Evolutionary conservation across 495 filamentous ascomycete species (phyloP).

Genomic region (Podospora pseudocomata): DNA sequence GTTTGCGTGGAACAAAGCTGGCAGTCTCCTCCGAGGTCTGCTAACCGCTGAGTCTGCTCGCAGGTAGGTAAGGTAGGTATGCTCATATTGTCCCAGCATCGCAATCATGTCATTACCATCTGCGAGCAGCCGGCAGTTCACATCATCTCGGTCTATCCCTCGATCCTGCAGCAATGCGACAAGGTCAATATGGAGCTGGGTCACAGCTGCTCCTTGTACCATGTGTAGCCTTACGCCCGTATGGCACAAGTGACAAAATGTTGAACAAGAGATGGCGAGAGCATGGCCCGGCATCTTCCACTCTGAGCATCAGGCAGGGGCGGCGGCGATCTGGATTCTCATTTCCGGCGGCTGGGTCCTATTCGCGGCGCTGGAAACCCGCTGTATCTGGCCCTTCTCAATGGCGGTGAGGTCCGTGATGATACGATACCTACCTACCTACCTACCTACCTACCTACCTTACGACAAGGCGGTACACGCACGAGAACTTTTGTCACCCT

Average conservation of each 20-base stretch:
- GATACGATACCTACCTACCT: too few relatives aligned
- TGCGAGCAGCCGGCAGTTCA: conserved; percentile 30
- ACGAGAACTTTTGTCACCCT: too few relatives aligned
- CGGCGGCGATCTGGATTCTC: neutral
- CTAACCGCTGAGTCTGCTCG: too few relatives aligned
- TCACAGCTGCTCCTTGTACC: conserved; percentile 8
- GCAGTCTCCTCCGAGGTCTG: too few relatives aligned
- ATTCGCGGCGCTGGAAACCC: neutral
- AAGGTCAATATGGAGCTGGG: conserved; percentile 14
- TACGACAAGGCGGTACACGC: too few relatives aligned
- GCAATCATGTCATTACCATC: conserved; percentile 8
- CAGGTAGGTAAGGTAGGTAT: too few relatives aligned
- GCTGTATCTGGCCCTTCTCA: too few relatives aligned
- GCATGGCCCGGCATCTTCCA: neutral
- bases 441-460: too few relatives aligned
- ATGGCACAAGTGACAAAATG: conserved; percentile 10
- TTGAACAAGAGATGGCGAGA: neutral
- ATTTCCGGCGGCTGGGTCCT: neutral
- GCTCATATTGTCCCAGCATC: neutral
- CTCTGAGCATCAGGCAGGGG: too few relatives aligned
- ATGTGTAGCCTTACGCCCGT: conserved; percentile 34
- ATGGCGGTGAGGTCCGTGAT: too few relatives aligned
- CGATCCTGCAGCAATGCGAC: conserved; percentile 38
- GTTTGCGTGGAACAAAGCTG: neutral
- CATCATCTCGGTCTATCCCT: conserved; percentile 28